These are phyloP conservation scores for Naegleria gruberi DNA, from an alignment of 208 protist species.

Conservation along the genomic window DNA sequence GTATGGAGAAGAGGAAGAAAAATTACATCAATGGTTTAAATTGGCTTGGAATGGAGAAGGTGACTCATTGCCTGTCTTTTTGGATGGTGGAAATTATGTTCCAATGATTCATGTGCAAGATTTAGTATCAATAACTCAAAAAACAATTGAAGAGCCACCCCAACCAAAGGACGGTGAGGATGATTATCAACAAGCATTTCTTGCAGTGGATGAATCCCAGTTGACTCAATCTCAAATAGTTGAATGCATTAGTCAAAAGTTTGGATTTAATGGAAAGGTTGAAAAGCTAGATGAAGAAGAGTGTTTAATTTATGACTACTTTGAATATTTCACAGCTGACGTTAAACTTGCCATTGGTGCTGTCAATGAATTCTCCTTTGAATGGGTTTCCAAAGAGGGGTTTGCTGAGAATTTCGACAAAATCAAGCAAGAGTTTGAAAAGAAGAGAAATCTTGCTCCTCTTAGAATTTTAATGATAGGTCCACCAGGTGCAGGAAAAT, in stretches of 20 bases:
- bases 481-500: slow-evolving; percentile 74
- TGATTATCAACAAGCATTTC: slow-evolving; percentile 67
- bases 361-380: slow-evolving; percentile 59
- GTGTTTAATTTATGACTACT: slow-evolving; percentile 59
- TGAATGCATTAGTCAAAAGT: slow-evolving; percentile 58
- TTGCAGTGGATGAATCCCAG: slow-evolving; percentile 66
- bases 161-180: slow-evolving; percentile 50
- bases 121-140: slow-evolving; percentile 63
- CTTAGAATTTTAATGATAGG: slow-evolving; percentile 70
- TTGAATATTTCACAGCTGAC: slow-evolving; percentile 73
- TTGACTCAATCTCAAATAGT: slow-evolving; percentile 61
- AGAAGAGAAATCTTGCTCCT: slow-evolving; percentile 53
- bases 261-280: slow-evolving; percentile 52
- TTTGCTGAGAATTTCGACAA: slow-evolving; percentile 56
- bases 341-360: slow-evolving; percentile 61
- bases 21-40: slow-evolving; percentile 71
- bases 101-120: slow-evolving; percentile 81
- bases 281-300: slow-evolving; percentile 48
- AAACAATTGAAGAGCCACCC: slow-evolving; percentile 36
- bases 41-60: slow-evolving; percentile 64
- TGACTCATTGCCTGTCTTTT: slow-evolving; percentile 65
- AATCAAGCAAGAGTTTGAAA: slow-evolving; percentile 64
- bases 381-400: slow-evolving; percentile 68
- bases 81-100: slow-evolving; percentile 66
- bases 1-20: slow-evolving; percentile 77